phyloP scores from a whole-genome alignment of 495 filamentous ascomycete genomes.

The Trichoderma parareesei region DNA sequence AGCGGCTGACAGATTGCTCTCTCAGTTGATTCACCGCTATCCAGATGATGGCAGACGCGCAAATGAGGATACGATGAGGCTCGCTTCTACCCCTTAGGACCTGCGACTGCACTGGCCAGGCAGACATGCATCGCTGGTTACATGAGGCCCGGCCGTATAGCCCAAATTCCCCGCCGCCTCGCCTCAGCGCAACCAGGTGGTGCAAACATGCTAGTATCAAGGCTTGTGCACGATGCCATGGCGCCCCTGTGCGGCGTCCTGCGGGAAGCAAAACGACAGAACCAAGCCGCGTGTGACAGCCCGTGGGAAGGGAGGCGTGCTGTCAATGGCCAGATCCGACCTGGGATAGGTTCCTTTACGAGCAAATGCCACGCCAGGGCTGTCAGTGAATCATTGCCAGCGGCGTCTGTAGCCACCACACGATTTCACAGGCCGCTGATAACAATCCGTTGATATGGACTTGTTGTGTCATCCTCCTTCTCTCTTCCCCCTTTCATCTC shows the following conservation, averaged over 20 bases:
- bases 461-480: background rate
- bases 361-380: background rate
- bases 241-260: background rate
- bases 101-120: background rate
- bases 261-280: background rate
- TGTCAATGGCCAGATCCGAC: background rate
- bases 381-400: background rate
- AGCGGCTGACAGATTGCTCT: too few relatives aligned
- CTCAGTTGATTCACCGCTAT: too few relatives aligned
- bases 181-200: background rate
- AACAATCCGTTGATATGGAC: background rate
- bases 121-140: background rate
- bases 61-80: too few relatives aligned
- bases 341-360: background rate
- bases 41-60: too few relatives aligned
- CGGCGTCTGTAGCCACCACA: background rate
- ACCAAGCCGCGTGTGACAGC: constrained; percentile 1
- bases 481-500: background rate
- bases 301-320: background rate
- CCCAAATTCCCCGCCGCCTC: background rate
- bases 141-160: background rate
- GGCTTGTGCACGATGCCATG: background rate
- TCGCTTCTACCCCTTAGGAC: too few relatives aligned
- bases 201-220: constrained; percentile 6
- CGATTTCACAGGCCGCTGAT: background rate